Conservation (phyloP, 495 filamentous ascomycete genomes). For the Pseudotulostoma volvatum region DNA sequence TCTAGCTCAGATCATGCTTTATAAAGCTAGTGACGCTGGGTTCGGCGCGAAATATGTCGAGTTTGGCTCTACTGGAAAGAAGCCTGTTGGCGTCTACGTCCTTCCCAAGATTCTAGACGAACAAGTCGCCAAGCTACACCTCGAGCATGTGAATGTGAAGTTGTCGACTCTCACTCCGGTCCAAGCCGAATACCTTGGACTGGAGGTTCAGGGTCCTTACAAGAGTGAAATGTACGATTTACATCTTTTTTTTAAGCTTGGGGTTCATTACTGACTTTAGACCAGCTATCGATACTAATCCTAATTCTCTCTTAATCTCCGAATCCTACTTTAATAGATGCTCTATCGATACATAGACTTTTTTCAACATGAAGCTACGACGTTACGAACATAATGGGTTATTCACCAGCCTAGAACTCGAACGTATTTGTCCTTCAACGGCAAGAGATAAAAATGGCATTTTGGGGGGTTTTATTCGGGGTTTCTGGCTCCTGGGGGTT, state of each 20-base stretch:
- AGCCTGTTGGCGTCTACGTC: conserved; percentile 83
- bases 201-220: conserved; percentile 73
- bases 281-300: conserved; percentile 39
- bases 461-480: too few species aligned
- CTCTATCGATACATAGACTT: conserved; percentile 27
- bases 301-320: too few species aligned
- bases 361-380: conserved; percentile 51
- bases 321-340: conserved; percentile 25
- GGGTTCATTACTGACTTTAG: conserved; percentile 3
- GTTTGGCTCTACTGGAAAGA: conserved; percentile 84
- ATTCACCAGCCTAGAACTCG: conserved; percentile 32
- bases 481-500: too few species aligned
- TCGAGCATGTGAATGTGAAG: conserved; percentile 90
- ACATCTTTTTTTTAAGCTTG: not conserved
- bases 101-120: conserved; percentile 97
- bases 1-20: conserved; percentile 96
- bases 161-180: conserved; percentile 65
- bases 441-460: too few species aligned
- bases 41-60: conserved; percentile 91
- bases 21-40: conserved; percentile 72
- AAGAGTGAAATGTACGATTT: conserved; percentile 64
- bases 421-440: conserved; percentile 52
- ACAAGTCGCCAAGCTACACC: conserved; percentile 87
- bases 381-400: conserved; percentile 38
- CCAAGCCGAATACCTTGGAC: conserved; percentile 87